phyloP scores from a whole-genome alignment of 2,329 filamentous ascomycete species.

The Pseudogymnoascus sp. region DNA sequence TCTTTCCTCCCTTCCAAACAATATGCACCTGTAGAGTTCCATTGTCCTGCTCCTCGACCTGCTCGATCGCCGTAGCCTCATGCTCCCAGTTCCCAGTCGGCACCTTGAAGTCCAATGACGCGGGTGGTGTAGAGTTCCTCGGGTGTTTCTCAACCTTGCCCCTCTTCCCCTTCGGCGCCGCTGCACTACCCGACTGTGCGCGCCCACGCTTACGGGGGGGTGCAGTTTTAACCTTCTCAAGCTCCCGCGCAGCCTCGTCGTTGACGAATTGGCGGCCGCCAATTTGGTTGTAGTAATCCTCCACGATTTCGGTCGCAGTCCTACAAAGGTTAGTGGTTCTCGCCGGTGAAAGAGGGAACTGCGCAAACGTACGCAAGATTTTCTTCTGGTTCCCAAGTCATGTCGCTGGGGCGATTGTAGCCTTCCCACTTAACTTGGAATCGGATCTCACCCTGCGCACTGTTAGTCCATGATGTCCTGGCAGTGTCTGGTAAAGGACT shows the following conservation, averaged over 20 bases:
- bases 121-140: constrained; percentile 39
- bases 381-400: constrained; percentile 71
- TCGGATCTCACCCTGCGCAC: constrained; percentile 35
- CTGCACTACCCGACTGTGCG: not conserved
- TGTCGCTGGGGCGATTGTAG: constrained; percentile 58
- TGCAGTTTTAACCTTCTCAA: constrained; percentile 16
- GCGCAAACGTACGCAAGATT: constrained; percentile 46
- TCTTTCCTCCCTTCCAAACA: constrained; percentile 63
- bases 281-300: constrained; percentile 52
- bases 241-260: constrained; percentile 36
- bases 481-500: not conserved
- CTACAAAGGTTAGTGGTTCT: not conserved
- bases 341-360: not conserved
- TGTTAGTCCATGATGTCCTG: not conserved
- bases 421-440: constrained; percentile 78
- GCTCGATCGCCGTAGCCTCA: constrained; percentile 60
- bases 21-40: constrained; percentile 58
- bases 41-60: constrained; percentile 54
- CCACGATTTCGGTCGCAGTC: constrained; percentile 50
- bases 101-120: constrained; percentile 48
- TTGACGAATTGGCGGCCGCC: constrained; percentile 54
- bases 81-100: constrained; percentile 72
- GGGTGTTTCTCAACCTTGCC: constrained; percentile 37
- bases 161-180: not conserved
- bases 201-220: not conserved